These are phyloP conservation scores for Myrmaecium sp. DNA, from an alignment of 2,329 filamentous ascomycete species.

Conservation along the genomic window DNA sequence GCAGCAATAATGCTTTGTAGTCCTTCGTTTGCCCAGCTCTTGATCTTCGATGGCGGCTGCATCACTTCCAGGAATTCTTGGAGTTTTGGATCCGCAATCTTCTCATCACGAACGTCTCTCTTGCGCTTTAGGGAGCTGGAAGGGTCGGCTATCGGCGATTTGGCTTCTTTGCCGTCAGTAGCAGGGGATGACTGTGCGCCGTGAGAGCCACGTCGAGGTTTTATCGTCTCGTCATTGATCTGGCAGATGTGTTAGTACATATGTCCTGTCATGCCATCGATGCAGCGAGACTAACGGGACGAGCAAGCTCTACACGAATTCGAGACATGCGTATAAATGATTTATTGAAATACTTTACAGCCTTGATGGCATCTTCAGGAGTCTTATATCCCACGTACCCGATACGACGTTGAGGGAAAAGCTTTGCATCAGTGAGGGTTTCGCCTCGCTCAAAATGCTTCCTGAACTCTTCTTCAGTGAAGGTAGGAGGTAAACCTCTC, in stretches of 20 bases:
- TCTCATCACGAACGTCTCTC: slow-evolving; percentile 34
- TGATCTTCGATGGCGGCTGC: slow-evolving; percentile 48
- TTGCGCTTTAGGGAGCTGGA: slow-evolving; percentile 46
- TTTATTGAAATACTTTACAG: slow-evolving; percentile 89
- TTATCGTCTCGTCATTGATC: too few species aligned
- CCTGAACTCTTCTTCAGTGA: slow-evolving; percentile 69
- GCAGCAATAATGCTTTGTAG: slow-evolving; percentile 8
- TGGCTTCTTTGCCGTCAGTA: slow-evolving; percentile 5
- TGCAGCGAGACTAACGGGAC: slow-evolving; percentile 44
- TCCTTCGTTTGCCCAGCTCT: slow-evolving; percentile 43
- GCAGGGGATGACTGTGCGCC: slow-evolving; percentile 3
- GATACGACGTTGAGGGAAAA: slow-evolving; percentile 77
- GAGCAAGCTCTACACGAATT: slow-evolving; percentile 76
- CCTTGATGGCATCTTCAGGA: slow-evolving; percentile 59
- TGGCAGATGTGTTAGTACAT: too few species aligned
- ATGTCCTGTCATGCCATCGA: too few species aligned
- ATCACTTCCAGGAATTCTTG: slow-evolving; percentile 77
- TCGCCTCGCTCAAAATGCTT: slow-evolving; percentile 72
- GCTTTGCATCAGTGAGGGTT: slow-evolving; percentile 77
- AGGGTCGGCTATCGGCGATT: slow-evolving; percentile 5
- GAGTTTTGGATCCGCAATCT: slow-evolving; percentile 56
- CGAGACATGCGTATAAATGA: slow-evolving; percentile 93
- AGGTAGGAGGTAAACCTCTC: slow-evolving; percentile 62
- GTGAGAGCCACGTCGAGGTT: too few species aligned
- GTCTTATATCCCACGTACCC: slow-evolving; percentile 91